Conservation (phyloP, 768 basidiomycete species). For the Lentinus brumalis region DNA sequence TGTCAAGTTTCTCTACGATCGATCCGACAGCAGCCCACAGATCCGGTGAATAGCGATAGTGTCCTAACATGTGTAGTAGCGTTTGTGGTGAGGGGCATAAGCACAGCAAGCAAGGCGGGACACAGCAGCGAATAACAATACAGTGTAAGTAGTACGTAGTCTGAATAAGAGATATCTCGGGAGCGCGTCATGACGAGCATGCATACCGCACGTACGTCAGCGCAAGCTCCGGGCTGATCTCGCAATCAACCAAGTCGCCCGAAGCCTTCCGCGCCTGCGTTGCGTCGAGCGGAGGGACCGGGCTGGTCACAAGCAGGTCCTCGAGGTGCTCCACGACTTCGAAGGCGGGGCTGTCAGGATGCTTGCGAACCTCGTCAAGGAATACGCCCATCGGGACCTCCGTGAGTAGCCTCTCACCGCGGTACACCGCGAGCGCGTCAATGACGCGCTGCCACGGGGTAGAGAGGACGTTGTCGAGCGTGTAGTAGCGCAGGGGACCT, state of each 20-base stretch:
- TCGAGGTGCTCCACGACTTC: not conserved
- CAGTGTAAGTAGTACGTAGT: too few species aligned
- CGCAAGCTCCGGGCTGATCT: not conserved
- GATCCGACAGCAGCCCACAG: too few species aligned
- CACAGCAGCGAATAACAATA: too few species aligned
- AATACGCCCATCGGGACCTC: not conserved
- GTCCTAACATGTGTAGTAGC: too few species aligned
- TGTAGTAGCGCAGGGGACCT: not conserved
- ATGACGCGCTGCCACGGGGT: not conserved
- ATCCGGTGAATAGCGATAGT: too few species aligned
- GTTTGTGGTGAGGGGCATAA: too few species aligned
- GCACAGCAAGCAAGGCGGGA: too few species aligned
- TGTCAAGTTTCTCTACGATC: too few species aligned
- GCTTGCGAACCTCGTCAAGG: not conserved
- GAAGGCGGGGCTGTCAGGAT: not conserved
- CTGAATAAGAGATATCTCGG: too few species aligned
- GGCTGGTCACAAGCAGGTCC: not conserved
- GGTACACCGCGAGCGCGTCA: not conserved
- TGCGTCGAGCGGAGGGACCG: not conserved
- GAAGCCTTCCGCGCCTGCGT: not conserved
- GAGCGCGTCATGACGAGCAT: not conserved
- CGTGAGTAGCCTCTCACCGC: not conserved
- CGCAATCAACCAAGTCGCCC: not conserved
- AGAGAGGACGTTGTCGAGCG: not conserved
- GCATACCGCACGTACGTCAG: not conserved